Evolutionary conservation across 345 rosid genomes (phyloP).

Genomic region (Schrenkiella parvula): DNA sequence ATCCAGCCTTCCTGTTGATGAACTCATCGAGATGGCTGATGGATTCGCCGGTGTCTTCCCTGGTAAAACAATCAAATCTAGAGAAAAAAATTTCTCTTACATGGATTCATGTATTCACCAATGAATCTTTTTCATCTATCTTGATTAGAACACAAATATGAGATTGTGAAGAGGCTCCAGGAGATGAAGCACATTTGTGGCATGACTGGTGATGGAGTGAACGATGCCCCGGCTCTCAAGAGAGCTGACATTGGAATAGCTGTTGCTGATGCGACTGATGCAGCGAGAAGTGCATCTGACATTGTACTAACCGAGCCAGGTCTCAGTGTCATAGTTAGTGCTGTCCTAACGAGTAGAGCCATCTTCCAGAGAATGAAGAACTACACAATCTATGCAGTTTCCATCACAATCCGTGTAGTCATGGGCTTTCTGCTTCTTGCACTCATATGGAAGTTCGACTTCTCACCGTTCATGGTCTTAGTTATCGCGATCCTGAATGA

Average conservation of each 20-base stretch:
- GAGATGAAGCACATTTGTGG: slow-evolving; percentile 85
- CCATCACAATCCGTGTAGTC: slow-evolving; percentile 86
- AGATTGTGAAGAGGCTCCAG: slow-evolving; percentile 82
- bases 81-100: background rate
- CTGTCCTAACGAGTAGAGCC: slow-evolving; percentile 89
- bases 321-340: slow-evolving; percentile 88
- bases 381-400: slow-evolving; percentile 95
- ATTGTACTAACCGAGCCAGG: slow-evolving; percentile 95
- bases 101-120: background rate
- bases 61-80: slow-evolving; percentile 39
- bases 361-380: slow-evolving; percentile 98
- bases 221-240: slow-evolving; percentile 95
- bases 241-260: slow-evolving; percentile 96
- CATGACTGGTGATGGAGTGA: slow-evolving; percentile 96
- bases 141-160: slow-evolving; percentile 78
- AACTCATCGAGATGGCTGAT: slow-evolving; percentile 89
- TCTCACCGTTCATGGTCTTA: slow-evolving; percentile 95
- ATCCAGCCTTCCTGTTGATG: slow-evolving; percentile 56
- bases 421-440: slow-evolving; percentile 82
- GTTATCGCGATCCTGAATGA: slow-evolving; percentile 87
- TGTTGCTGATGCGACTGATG: slow-evolving; percentile 97
- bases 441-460: slow-evolving; percentile 89
- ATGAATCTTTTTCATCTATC: background rate
- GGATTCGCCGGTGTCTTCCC: slow-evolving; percentile 95
- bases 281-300: slow-evolving; percentile 89